Conservation (phyloP, 768 basidiomycete species). For the Calocybe gangraenosa region DNA sequence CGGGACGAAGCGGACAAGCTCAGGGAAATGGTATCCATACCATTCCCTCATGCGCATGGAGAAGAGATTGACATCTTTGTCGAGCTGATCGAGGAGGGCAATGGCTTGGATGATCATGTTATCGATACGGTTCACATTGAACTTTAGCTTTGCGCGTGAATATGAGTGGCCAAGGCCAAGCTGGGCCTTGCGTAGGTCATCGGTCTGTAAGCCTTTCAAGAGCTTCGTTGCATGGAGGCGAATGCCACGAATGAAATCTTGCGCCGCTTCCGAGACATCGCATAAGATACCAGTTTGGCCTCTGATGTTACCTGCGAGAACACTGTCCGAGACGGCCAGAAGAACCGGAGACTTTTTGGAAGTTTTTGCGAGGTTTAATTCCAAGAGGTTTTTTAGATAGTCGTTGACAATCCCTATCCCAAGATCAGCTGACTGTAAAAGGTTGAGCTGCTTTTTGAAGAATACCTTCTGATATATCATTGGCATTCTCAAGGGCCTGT, state of each 20-base stretch:
- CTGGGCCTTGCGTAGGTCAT: conserved; percentile 89
- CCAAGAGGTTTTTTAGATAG: conserved; percentile 76
- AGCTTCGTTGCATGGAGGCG: conserved; percentile 89
- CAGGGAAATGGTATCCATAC: conserved; percentile 99
- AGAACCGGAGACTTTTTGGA: conserved; percentile 65
- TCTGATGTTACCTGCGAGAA: conserved; percentile 75
- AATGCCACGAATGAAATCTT: conserved; percentile 88
- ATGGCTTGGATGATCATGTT: conserved; percentile 99
- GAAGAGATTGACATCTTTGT: conserved; percentile 99
- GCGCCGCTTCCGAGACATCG: conserved; percentile 74
- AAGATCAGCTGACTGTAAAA: conserved; percentile 5
- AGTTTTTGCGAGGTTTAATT: conserved; percentile 80
- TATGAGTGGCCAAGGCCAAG: conserved; percentile 97
- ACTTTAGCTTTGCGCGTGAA: conserved; percentile 96
- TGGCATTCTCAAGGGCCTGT: conserved; percentile 91
- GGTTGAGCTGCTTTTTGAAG: neutral
- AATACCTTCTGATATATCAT: conserved; percentile 89
- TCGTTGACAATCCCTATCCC: conserved; percentile 77
- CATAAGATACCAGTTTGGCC: conserved; percentile 68
- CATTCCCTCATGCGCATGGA: conserved; percentile 98
- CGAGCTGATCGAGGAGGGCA: conserved; percentile 94
- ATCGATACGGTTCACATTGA: conserved; percentile 93
- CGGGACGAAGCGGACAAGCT: conserved; percentile 87
- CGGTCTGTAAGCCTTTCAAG: conserved; percentile 81
- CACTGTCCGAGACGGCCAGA: conserved; percentile 75